Evolutionary conservation across 176 grass and related monocot genomes (phyloP).

Genomic region (Elaeis guineensis): DNA sequence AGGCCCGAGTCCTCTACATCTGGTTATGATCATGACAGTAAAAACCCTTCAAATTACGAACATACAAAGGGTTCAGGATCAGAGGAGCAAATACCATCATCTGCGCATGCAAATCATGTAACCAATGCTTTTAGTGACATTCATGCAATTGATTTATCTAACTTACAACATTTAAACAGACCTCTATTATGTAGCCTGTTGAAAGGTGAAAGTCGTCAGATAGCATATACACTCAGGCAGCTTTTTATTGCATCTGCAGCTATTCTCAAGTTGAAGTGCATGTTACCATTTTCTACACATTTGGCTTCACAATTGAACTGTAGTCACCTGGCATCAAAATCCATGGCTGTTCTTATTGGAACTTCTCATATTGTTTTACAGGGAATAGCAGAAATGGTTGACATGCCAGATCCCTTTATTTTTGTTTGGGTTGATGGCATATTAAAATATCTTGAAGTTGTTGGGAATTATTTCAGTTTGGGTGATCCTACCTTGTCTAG

Average conservation of each 20-base stretch:
- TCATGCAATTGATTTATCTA: constrained; percentile 35
- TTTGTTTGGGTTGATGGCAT: constrained; percentile 77
- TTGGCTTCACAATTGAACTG: constrained; percentile 16
- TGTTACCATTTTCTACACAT: constrained; percentile 29
- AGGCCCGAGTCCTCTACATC: background rate
- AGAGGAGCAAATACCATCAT: constrained; percentile 1
- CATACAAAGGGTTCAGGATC: background rate
- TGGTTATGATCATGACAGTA: background rate
- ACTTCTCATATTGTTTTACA: constrained; percentile 55
- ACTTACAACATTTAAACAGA: constrained; percentile 29
- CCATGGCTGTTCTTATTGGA: constrained; percentile 35
- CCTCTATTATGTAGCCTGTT: constrained; percentile 51
- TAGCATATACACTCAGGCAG: constrained; percentile 53
- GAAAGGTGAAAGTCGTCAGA: constrained; percentile 39
- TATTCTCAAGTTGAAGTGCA: constrained; percentile 55
- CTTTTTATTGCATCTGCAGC: constrained; percentile 68
- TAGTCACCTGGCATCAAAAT: constrained; percentile 25
- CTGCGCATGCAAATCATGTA: constrained; percentile 8
- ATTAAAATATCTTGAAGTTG: constrained; percentile 73
- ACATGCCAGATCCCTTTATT: constrained; percentile 40
- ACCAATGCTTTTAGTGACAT: constrained; percentile 20
- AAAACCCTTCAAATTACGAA: background rate
- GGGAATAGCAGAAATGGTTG: constrained; percentile 58
- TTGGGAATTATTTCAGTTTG: constrained; percentile 46
- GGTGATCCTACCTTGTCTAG: constrained; percentile 50